phyloP scores from a whole-genome alignment of 305 asterid genomes.

The Lippia alba region DNA sequence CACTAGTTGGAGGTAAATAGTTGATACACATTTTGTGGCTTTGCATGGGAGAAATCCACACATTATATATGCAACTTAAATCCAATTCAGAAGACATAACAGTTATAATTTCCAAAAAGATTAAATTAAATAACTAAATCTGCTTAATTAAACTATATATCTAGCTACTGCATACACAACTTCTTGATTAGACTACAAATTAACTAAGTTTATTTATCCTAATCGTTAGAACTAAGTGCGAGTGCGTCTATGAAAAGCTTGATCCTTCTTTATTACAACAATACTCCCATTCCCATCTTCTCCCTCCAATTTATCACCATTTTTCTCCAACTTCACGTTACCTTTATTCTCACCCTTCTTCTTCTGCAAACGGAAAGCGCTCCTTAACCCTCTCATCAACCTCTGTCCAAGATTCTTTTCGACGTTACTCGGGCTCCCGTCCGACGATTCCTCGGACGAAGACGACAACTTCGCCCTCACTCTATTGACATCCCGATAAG shows the following conservation, averaged over 20 bases:
- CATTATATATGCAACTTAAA: not conserved
- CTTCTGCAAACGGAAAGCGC: constrained; percentile 58
- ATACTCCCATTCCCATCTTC: constrained; percentile 38
- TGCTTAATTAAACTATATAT: not conserved
- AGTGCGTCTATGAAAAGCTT: constrained; percentile 42
- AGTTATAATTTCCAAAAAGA: not conserved
- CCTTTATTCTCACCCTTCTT: constrained; percentile 48
- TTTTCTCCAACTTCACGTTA: constrained; percentile 7
- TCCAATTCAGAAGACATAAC: not conserved
- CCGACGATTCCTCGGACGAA: constrained; percentile 50
- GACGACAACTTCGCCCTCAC: constrained; percentile 38
- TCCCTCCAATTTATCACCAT: constrained; percentile 12
- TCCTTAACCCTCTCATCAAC: constrained; percentile 60
- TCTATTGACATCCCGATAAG: constrained; percentile 47
- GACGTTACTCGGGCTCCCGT: constrained; percentile 21
- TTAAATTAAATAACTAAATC: not conserved
- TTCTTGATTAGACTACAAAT: not conserved
- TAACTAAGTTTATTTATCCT: not conserved
- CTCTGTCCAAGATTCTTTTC: constrained; percentile 57
- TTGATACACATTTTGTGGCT: not conserved
- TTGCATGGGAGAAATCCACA: not conserved
- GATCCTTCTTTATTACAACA: constrained; percentile 53
- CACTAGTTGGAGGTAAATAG: too few relatives aligned
- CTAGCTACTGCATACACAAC: not conserved
- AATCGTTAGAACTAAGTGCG: constrained; percentile 25